Base-by-base conservation (phyloP, 768 basidiomycete species). In the Leucosporidium creatinivorum region DNA sequence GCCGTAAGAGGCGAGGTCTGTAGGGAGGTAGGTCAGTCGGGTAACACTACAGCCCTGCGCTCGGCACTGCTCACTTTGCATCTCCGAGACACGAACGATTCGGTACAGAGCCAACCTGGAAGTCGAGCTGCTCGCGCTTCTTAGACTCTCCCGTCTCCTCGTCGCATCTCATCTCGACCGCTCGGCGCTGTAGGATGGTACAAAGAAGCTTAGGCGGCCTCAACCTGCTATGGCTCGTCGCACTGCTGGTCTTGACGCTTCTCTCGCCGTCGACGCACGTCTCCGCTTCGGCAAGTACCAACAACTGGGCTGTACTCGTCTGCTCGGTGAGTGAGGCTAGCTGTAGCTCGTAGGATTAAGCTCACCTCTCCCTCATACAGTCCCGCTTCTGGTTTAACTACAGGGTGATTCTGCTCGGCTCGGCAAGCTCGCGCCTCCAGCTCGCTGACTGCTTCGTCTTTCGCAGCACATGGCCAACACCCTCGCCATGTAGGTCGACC, bases 281-380 rank as follows among this genome's bases (percentile, higher is more conserved):
- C 23, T 30, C 33, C 15, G 55, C 62, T 1, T 55, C 68, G 1
- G 18, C 30, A 5, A 60, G 62, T 47, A 96, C 94, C 9, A 99
- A 98, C 76, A 98, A 98, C 77, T 99, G 96, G 96, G 96, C 96
- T 2, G 93, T 99, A 8, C 81, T 98, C 47, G 93, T 98, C 6
- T 93, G 89, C 74, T 84, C 96, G 1, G 96, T 93, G 8, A 78
- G 93, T 65, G 94, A 93, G 77, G 5, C 3, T 23, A 12, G 7
- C 12, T 47, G 63, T 30, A 47, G 3, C 33, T 3, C 17, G 44
- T 4, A 18, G 9, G 10, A 0, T 15, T 18, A 4, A 19, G 0
- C 48, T 18, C 18, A 28, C 44, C 17, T 3, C 25, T 25, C 10
- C 2, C 10, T 0, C 6, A 8, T 39, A 25, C 61, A 72, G 70